Percentiles rank a stretch among this genome's conserved stretches.
phyloP scores from a whole-genome alignment of 2,329 filamentous ascomycete species.

The Teratosphaeria viscida region DNA sequence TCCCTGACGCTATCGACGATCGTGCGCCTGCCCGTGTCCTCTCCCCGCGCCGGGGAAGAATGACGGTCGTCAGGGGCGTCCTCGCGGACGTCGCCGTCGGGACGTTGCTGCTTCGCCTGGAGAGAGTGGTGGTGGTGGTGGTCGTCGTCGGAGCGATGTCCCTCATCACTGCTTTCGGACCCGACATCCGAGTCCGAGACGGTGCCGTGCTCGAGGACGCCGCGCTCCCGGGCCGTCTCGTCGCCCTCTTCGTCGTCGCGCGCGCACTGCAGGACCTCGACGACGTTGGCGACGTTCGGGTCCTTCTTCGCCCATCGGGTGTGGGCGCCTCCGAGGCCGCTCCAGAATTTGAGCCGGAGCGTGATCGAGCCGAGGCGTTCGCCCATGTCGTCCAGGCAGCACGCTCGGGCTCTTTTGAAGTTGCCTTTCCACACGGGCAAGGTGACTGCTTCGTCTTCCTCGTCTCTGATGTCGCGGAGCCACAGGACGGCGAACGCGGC shows the following conservation, averaged over 20 bases:
- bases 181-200: constrained; percentile 10
- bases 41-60: background rate
- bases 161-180: constrained; percentile 3
- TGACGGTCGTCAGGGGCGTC: background rate
- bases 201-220: constrained; percentile 11
- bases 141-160: background rate
- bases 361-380: constrained; percentile 50
- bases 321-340: constrained; percentile 51
- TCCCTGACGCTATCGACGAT: constrained; percentile 45
- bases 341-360: constrained; percentile 49
- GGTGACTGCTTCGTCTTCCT: constrained; percentile 49
- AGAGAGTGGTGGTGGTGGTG: background rate
- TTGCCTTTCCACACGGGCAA: constrained; percentile 59
- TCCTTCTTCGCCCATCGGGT: constrained; percentile 45
- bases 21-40: constrained; percentile 20
- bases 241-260: constrained; percentile 43
- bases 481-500: constrained; percentile 55
- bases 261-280: constrained; percentile 54
- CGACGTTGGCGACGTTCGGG: constrained; percentile 45
- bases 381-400: constrained; percentile 41
- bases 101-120: background rate
- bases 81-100: background rate
- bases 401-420: constrained; percentile 44
- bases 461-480: constrained; percentile 60
- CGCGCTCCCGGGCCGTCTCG: constrained; percentile 20